Evolutionary conservation across 2,329 filamentous ascomycete genomes (phyloP), one percentile per base, ranked within the genome.

Genomic region (Ceratocystis lukuohia): DNA sequence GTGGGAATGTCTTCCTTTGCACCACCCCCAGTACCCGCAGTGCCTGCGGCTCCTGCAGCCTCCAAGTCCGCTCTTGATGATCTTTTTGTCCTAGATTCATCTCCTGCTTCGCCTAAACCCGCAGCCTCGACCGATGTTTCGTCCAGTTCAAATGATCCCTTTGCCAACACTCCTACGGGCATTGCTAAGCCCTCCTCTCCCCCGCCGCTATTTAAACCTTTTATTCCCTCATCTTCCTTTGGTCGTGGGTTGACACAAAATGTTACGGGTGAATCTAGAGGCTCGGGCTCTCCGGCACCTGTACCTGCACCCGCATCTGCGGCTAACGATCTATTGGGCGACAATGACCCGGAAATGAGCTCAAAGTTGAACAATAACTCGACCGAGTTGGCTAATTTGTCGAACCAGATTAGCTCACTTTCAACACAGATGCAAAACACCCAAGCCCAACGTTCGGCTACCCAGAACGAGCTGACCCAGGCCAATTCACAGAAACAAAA

Each of bases 371-470:
- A 88, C 0, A 88, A 86, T 70, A 94, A 99, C 73, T 94, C 92
- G 1, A 88, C 89, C 0, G 94, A 99, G 74, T 81, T 99, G 67
- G 94, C 92, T 64, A 97, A 99, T 73, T 81, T 99, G 71, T 96
- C 93, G 0, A 97, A 96, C 74, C 94, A 97, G 75, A 91, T 99
- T 70, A 87, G 91, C 41, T 93, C 89, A 1, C 77, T 99, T 66
- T 88, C 92, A 0, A 95, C 88, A 73, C 91, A 99, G 77, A 96
- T 96, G 85, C 91, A 96, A 73, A 91, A 93, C 71, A 88, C 96
- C 1, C 91, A 96, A 74, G 84, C 82, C 44, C 93, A 96, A 76
- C 88, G 91, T 69, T 83, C 80, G 4, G 84, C 84, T 1, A 88
- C 88, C 0, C 91, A 96, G 75, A 87, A 88, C 70, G 90, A 96